Conservation (phyloP, 2,329 filamentous ascomycete genomes). For the Drechslerella coelobrocha region DNA sequence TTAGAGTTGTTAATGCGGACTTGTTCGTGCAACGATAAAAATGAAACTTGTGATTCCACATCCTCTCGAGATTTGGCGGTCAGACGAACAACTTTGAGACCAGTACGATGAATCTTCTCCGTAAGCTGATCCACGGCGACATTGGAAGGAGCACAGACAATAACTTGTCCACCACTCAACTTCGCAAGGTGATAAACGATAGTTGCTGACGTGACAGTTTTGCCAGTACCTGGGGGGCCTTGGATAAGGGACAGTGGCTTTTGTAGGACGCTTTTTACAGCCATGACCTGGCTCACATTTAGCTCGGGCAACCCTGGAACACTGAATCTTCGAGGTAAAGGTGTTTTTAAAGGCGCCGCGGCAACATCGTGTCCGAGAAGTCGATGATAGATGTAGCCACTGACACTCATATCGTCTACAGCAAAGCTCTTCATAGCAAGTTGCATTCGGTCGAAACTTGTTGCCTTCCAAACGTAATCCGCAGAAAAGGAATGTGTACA, state of each 20-base stretch:
- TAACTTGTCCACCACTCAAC: slow-evolving; percentile 89
- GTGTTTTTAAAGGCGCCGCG: slow-evolving; percentile 91
- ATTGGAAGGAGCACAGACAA: slow-evolving; percentile 97
- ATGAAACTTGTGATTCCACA: slow-evolving; percentile 97
- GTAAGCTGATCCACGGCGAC: slow-evolving; percentile 98
- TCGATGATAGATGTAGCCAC: slow-evolving; percentile 97
- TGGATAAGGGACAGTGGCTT: slow-evolving; percentile 95
- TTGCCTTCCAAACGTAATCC: slow-evolving; percentile 99
- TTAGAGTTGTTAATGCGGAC: slow-evolving; percentile 98
- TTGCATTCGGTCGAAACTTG: slow-evolving; percentile 99
- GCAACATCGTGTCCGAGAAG: slow-evolving; percentile 94
- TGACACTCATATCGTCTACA: slow-evolving; percentile 96
- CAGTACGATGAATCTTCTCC: slow-evolving; percentile 92
- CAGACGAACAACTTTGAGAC: slow-evolving; percentile 93
- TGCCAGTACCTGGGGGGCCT: slow-evolving; percentile 94
- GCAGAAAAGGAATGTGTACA: slow-evolving; percentile 98
- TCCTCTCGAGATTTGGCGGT: slow-evolving; percentile 99
- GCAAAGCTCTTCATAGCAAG: slow-evolving; percentile 99
- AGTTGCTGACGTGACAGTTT: slow-evolving; percentile 97
- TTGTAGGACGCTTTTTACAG: slow-evolving; percentile 92
- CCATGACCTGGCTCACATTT: slow-evolving; percentile 93
- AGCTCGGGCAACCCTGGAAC: slow-evolving; percentile 92
- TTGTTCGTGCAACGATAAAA: slow-evolving; percentile 93
- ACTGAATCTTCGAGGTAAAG: slow-evolving; percentile 94
- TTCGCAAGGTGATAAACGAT: slow-evolving; percentile 98